These are phyloP conservation scores for Rhizoclosmatium sp. DNA, from an alignment of 192 early-diverging fungal species.

Conservation along the genomic window DNA sequence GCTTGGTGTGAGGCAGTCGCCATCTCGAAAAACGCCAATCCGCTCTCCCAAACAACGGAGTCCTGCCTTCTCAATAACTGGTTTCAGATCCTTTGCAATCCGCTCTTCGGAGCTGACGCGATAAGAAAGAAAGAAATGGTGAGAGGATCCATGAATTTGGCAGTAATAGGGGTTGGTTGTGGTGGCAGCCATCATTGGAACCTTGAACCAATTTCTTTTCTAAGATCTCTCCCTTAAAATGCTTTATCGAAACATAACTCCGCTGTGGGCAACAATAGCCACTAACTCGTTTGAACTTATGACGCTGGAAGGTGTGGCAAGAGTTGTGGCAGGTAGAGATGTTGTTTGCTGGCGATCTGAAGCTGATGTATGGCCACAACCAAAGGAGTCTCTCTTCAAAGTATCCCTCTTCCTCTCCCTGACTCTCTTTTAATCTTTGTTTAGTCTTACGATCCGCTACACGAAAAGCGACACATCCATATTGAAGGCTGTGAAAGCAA, in stretches of 20 bases:
- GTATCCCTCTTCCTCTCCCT: neutral
- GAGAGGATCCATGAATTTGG: neutral
- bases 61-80: neutral
- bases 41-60: neutral
- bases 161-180: constrained; percentile 1
- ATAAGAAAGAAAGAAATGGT: constrained; percentile 11
- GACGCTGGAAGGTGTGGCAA: constrained; percentile 10
- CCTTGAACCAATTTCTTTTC: neutral
- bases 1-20: constrained; percentile 3
- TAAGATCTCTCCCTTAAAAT: neutral
- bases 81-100: neutral
- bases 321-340: constrained; percentile 11
- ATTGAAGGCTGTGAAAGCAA: neutral
- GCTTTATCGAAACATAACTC: constrained; percentile 3
- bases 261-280: constrained; percentile 10
- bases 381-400: constrained; percentile 2
- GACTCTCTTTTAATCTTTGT: neutral
- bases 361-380: constrained; percentile 17
- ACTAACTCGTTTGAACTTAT: neutral
- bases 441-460: constrained; percentile 1
- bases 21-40: neutral
- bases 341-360: constrained; percentile 30
- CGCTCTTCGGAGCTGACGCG: neutral
- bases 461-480: neutral
- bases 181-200: neutral